Evolutionary conservation across 352 stramenopile species (phyloP).

Genomic region (Phytophthora hybrid): DNA sequence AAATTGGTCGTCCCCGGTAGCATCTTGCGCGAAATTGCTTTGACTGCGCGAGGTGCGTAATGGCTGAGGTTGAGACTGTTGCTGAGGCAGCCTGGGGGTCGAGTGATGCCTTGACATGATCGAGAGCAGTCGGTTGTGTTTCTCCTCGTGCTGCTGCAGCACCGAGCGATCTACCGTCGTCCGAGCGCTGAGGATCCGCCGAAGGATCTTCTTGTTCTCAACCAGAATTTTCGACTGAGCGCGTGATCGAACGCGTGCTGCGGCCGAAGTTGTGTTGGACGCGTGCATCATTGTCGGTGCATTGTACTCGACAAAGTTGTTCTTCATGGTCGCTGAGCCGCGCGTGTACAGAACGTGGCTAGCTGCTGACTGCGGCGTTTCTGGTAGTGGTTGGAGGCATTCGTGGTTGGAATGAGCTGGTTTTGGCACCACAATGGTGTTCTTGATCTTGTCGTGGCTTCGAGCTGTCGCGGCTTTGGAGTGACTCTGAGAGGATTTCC

Average conservation of each 20-base stretch:
- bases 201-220: constrained; percentile 64
- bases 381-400: constrained; percentile 30
- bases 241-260: constrained; percentile 35
- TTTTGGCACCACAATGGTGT: constrained; percentile 34
- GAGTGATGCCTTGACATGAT: constrained; percentile 55
- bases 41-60: constrained; percentile 28
- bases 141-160: constrained; percentile 49
- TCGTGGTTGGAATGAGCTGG: constrained; percentile 31
- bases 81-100: constrained; percentile 26
- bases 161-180: constrained; percentile 51
- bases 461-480: constrained; percentile 2
- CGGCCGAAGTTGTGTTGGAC: constrained; percentile 42
- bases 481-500: not conserved
- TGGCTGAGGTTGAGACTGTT: constrained; percentile 2
- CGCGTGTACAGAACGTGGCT: constrained; percentile 62
- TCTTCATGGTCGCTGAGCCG: constrained; percentile 52
- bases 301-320: constrained; percentile 64
- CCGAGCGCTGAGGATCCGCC: constrained; percentile 54
- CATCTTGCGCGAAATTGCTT: constrained; percentile 10
- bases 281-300: constrained; percentile 38
- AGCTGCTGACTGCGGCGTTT: constrained; percentile 38
- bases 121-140: constrained; percentile 47
- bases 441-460: constrained; percentile 12
- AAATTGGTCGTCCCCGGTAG: not conserved
- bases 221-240: constrained; percentile 49